Conservation (phyloP, 176 grass and related monocot genomes). For the Phyllostachys edulis region DNA sequence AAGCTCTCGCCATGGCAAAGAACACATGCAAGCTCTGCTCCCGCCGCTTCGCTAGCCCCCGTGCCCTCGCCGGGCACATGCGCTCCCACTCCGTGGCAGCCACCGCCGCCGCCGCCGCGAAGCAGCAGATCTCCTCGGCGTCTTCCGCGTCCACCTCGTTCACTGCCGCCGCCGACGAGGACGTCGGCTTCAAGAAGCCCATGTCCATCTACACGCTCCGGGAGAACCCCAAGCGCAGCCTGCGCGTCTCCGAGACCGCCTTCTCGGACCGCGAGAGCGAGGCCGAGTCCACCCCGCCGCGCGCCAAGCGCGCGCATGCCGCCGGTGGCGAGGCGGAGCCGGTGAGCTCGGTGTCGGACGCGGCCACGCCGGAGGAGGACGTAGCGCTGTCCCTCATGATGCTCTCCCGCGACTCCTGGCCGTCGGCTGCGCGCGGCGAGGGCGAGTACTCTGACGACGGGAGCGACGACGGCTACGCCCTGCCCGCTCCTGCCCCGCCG, state of each 20-base stretch:
- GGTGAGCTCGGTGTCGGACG: slow-evolving; percentile 62
- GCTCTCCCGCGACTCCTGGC: slow-evolving; percentile 69
- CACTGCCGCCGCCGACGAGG: not conserved
- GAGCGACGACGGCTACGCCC: slow-evolving; percentile 33
- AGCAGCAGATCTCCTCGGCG: slow-evolving; percentile 44
- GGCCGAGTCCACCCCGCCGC: slow-evolving; percentile 47
- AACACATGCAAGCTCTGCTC: slow-evolving; percentile 65
- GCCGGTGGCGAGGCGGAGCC: slow-evolving; percentile 33
- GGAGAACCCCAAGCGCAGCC: slow-evolving; percentile 70
- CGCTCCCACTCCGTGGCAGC: slow-evolving; percentile 55
- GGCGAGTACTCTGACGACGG: slow-evolving; percentile 27
- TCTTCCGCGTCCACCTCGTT: slow-evolving; percentile 49
- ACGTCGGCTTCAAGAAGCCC: slow-evolving; percentile 19
- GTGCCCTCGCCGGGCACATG: slow-evolving; percentile 72
- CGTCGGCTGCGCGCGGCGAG: not conserved
- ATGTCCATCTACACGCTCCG: slow-evolving; percentile 41
- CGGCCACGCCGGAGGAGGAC: slow-evolving; percentile 53
- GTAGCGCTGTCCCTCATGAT: slow-evolving; percentile 65
- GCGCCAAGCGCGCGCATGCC: slow-evolving; percentile 21
- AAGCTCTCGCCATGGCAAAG: slow-evolving; percentile 54
- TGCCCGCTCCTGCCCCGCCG: not conserved
- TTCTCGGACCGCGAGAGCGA: slow-evolving; percentile 76
- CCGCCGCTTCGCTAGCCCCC: slow-evolving; percentile 73
- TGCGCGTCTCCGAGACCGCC: slow-evolving; percentile 22
- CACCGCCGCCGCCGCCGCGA: slow-evolving; percentile 8